Conservation (phyloP, 805 yeast species). For the Kluyveromyces wickerhamii region DNA sequence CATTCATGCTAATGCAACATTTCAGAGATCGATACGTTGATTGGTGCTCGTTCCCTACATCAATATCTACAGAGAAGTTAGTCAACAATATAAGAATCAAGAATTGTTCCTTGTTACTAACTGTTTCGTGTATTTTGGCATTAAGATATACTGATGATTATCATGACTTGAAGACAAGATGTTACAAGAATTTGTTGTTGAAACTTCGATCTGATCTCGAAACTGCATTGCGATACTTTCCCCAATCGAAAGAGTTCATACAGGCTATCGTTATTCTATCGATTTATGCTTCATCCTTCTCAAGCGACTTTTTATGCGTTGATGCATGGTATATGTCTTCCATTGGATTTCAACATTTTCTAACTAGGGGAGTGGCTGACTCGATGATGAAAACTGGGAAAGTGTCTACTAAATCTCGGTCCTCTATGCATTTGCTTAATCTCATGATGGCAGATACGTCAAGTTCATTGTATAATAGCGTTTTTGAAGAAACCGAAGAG, state of each 20-base stretch:
- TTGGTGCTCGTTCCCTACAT: conserved; percentile 67
- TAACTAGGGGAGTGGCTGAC: conserved; percentile 39
- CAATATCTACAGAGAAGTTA: conserved; percentile 39
- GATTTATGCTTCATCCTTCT: conserved; percentile 55
- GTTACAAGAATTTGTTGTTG: conserved; percentile 37
- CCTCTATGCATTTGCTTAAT: conserved; percentile 1
- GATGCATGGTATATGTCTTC: conserved; percentile 70
- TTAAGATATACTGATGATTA: conserved; percentile 37
- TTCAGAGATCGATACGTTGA: conserved; percentile 65
- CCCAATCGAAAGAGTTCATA: conserved; percentile 49
- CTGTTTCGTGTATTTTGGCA: conserved; percentile 57
- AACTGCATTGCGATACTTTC: conserved; percentile 34
- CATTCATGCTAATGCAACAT: conserved; percentile 41
- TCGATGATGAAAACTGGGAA: conserved; percentile 8
- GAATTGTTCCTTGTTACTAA: conserved; percentile 55
- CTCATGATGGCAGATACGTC: conserved; percentile 4
- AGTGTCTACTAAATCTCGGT: background rate
- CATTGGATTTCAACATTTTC: conserved; percentile 54
- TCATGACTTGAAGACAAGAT: conserved; percentile 31
- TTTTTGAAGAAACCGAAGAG: conserved; percentile 34
- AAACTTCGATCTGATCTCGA: conserved; percentile 45
- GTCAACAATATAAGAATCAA: conserved; percentile 38
- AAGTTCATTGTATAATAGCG: background rate
- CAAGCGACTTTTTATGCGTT: conserved; percentile 42
- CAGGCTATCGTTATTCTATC: conserved; percentile 62